A percentile compares a stretch with the other conserved stretches of the same genome.
Conservation (phyloP, 2,329 filamentous ascomycete species). For the Colletotrichum endophyticum region DNA sequence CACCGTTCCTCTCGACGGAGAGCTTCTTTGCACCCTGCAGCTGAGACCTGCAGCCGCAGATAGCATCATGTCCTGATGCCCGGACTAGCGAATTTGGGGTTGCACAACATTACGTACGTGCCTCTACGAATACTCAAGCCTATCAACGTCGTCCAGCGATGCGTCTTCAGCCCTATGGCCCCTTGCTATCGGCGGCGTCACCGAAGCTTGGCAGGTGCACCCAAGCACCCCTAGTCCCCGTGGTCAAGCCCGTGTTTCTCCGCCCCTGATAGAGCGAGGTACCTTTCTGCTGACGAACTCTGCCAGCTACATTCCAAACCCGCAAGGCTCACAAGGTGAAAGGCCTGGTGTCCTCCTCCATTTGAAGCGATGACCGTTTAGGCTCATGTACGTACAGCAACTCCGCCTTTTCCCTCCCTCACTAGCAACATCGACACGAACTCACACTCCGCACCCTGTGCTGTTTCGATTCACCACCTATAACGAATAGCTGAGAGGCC, state of each 20-base stretch:
- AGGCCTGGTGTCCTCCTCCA: not conserved
- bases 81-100: not conserved
- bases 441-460: not conserved
- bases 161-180: slow-evolving; percentile 8
- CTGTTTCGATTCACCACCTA: not conserved
- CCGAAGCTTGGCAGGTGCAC: slow-evolving; percentile 16
- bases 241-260: not conserved
- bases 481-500: not conserved
- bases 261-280: not conserved
- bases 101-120: not conserved
- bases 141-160: not conserved
- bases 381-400: not conserved
- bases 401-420: not conserved
- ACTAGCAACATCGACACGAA: not conserved
- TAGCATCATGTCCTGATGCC: not conserved
- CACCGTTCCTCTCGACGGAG: not conserved
- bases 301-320: not conserved
- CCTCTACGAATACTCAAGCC: not conserved
- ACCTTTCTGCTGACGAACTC: not conserved
- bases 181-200: slow-evolving; percentile 4
- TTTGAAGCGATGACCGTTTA: not conserved
- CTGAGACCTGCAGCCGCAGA: not conserved
- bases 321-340: not conserved
- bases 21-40: not conserved
- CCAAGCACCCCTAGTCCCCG: not conserved